A percentile compares a stretch with the other conserved stretches of the same genome.
Evolutionary conservation across 495 filamentous ascomycete genomes (phyloP).

Genomic region (Penicillium longicatenatum): DNA sequence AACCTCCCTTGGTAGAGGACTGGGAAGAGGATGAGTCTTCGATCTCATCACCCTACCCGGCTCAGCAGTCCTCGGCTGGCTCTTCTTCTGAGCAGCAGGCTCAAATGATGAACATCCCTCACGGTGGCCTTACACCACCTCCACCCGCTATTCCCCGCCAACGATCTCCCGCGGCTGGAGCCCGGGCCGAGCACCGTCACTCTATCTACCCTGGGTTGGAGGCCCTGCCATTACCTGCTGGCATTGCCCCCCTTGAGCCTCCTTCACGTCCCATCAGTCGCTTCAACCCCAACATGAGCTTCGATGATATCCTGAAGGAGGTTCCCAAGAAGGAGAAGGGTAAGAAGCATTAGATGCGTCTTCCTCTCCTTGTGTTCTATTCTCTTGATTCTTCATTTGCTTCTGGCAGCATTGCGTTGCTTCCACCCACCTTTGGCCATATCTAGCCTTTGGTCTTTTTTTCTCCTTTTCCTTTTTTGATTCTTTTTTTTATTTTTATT

Average conservation of each 20-base stretch:
- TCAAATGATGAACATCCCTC: slow-evolving; percentile 30
- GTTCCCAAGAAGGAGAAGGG: slow-evolving; percentile 42
- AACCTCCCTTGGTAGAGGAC: slow-evolving; percentile 42
- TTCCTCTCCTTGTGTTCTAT: slow-evolving; percentile 4
- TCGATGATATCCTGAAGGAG: slow-evolving; percentile 54
- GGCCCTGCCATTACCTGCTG: slow-evolving; percentile 52
- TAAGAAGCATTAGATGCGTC: slow-evolving; percentile 38
- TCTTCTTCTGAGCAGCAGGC: slow-evolving; percentile 36
- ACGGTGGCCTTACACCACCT: slow-evolving; percentile 34
- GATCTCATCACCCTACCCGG: slow-evolving; percentile 46
- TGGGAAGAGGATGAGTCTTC: slow-evolving; percentile 46
- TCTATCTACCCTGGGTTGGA: slow-evolving; percentile 54
- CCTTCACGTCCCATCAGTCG: slow-evolving; percentile 41
- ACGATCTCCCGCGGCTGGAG: slow-evolving; percentile 39
- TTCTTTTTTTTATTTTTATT: slow-evolving; percentile 14
- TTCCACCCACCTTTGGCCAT: background rate
- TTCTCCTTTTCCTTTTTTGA: too few species aligned
- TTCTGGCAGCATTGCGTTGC: slow-evolving; percentile 1
- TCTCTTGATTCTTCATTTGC: slow-evolving; percentile 10
- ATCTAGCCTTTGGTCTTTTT: slow-evolving; percentile 6
- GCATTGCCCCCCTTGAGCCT: slow-evolving; percentile 50
- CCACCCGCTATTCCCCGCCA: slow-evolving; percentile 47
- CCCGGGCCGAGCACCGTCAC: slow-evolving; percentile 38
- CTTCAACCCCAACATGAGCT: slow-evolving; percentile 55
- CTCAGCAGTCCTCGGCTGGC: slow-evolving; percentile 45